A percentile compares a stretch with the other conserved stretches of the same genome.
phyloP scores from a whole-genome alignment of 2,329 filamentous ascomycete genomes.

The Aspergillus sp. region DNA sequence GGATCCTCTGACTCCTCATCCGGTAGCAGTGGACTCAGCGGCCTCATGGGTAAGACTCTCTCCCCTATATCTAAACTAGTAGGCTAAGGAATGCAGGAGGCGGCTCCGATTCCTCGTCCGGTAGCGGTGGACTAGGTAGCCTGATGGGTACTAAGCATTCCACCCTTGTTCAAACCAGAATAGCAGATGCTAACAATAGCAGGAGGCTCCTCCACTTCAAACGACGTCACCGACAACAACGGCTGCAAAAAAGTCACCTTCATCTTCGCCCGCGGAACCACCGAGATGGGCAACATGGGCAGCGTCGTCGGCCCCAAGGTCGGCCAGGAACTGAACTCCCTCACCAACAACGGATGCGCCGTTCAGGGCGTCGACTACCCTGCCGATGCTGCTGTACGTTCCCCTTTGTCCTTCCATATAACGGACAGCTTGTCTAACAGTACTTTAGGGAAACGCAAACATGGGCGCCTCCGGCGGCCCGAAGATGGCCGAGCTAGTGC shows the following conservation, averaged over 20 bases:
- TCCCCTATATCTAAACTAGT: too few species aligned
- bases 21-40: too few species aligned
- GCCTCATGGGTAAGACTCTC: too few species aligned
- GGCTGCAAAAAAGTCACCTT: slow-evolving; percentile 45
- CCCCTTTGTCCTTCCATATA: too few species aligned
- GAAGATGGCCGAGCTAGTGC: slow-evolving; percentile 30
- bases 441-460: slow-evolving; percentile 25
- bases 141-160: background rate
- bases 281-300: slow-evolving; percentile 46
- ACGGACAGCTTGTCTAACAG: background rate
- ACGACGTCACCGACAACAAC: slow-evolving; percentile 39
- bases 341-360: slow-evolving; percentile 27
- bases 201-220: slow-evolving; percentile 33
- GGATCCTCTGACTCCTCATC: too few species aligned
- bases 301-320: slow-evolving; percentile 41
- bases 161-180: too few species aligned
- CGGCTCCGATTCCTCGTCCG: too few species aligned
- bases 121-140: background rate
- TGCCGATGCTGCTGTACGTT: slow-evolving; percentile 25
- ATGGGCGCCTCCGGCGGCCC: slow-evolving; percentile 31
- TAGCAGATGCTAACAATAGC: background rate
- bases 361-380: slow-evolving; percentile 36
- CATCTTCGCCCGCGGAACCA: slow-evolving; percentile 46
- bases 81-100: too few species aligned
- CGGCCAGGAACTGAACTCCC: slow-evolving; percentile 22